Conservation (phyloP, 2,329 filamentous ascomycete species). For the Albifimbria verrucaria region DNA sequence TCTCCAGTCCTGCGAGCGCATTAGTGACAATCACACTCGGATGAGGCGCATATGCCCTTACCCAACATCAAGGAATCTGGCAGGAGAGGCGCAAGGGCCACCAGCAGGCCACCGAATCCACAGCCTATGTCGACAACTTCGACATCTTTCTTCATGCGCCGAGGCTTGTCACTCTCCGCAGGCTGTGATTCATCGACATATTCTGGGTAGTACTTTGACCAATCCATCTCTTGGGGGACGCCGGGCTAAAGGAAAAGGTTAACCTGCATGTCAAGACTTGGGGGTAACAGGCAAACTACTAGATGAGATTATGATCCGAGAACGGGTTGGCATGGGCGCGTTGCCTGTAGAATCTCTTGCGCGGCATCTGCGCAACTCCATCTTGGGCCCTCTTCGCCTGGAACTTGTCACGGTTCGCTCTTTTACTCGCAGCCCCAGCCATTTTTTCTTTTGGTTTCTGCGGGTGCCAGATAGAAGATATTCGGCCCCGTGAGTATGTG, state of each 20-base stretch:
- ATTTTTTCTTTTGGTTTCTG: constrained; percentile 16
- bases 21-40: constrained; percentile 6
- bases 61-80: constrained; percentile 82
- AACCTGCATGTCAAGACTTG: constrained; percentile 5
- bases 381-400: constrained; percentile 52
- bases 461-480: too few relatives aligned
- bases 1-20: constrained; percentile 70
- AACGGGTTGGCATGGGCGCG: constrained; percentile 97
- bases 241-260: constrained; percentile 55
- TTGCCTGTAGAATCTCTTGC: constrained; percentile 96
- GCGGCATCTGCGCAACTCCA: constrained; percentile 63
- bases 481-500: too few relatives aligned
- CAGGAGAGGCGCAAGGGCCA: constrained; percentile 77
- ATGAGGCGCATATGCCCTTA: constrained; percentile 31
- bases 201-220: constrained; percentile 78
- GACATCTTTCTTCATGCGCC: constrained; percentile 56
- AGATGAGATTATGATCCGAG: constrained; percentile 84
- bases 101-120: constrained; percentile 87
- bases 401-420: constrained; percentile 64
- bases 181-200: constrained; percentile 48
- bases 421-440: constrained; percentile 45
- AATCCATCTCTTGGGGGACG: constrained; percentile 85
- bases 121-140: constrained; percentile 97
- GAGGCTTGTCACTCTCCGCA: constrained; percentile 22
- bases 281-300: constrained; percentile 51